These are phyloP conservation scores for Macadamia integrifolia DNA, from an alignment of 164 flowering plant genomes.

Conservation along the genomic window DNA sequence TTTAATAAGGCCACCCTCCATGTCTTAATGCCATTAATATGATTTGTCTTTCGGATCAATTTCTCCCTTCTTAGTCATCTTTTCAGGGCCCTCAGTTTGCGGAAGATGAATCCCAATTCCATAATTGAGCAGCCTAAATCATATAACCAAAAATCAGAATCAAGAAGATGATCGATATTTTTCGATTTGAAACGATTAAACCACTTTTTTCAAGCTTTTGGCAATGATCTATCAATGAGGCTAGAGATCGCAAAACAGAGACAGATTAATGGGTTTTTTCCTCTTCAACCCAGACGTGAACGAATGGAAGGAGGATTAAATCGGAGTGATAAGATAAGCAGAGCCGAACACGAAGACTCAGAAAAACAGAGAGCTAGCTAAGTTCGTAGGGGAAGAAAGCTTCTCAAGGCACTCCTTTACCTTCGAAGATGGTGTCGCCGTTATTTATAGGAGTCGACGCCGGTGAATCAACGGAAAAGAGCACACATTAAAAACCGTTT, in stretches of 20 bases:
- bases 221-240: not conserved
- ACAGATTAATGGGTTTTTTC: too few species aligned
- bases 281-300: too few species aligned
- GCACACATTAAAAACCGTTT: too few species aligned
- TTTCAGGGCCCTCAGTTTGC: slow-evolving; percentile 57
- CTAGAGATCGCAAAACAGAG: not conserved
- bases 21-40: slow-evolving; percentile 14
- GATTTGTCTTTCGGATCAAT: slow-evolving; percentile 87
- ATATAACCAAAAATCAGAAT: not conserved
- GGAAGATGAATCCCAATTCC: slow-evolving; percentile 75
- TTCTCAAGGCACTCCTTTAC: not conserved
- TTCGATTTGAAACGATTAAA: not conserved
- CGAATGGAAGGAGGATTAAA: too few species aligned
- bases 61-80: slow-evolving; percentile 32
- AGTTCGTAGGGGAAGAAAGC: not conserved
- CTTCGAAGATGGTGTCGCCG: too few species aligned
- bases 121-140: slow-evolving; percentile 52
- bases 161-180: not conserved
- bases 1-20: too few species aligned
- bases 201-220: not conserved
- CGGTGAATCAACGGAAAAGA: too few species aligned
- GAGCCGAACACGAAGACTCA: too few species aligned
- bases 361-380: too few species aligned
- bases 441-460: too few species aligned
- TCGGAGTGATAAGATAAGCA: too few species aligned